Evolutionary conservation across 441 rosid genomes (phyloP).

Genomic region (Brassica hybrid): DNA sequence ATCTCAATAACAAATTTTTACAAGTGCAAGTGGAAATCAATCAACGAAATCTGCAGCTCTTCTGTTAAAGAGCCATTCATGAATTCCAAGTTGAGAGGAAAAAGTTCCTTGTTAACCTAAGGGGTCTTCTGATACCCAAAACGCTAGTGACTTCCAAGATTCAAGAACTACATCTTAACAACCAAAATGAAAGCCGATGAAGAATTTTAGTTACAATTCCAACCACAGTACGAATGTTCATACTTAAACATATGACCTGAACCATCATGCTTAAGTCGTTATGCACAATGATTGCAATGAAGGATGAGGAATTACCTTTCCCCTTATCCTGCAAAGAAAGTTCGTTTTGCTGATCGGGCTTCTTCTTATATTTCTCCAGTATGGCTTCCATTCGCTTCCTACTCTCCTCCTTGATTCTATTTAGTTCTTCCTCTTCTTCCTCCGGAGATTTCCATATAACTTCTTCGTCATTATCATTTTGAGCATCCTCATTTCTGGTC

Average conservation of each 20-base stretch:
- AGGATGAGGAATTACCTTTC: conserved; percentile 48
- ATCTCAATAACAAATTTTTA: conserved; percentile 29
- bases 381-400: conserved; percentile 86
- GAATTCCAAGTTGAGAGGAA: conserved; percentile 12
- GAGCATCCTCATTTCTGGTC: conserved; percentile 61
- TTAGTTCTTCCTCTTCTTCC: conserved; percentile 82
- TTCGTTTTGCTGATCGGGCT: conserved; percentile 58
- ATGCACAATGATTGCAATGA: not conserved
- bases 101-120: not conserved
- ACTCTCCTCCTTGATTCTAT: conserved; percentile 91
- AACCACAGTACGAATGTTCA: conserved; percentile 4
- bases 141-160: not conserved
- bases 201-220: not conserved
- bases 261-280: conserved; percentile 1
- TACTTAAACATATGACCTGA: conserved; percentile 12
- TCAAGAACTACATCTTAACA: not conserved
- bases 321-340: conserved; percentile 41
- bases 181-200: conserved; percentile 10
- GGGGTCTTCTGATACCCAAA: not conserved
- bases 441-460: conserved; percentile 64
- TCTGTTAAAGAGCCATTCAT: conserved; percentile 7
- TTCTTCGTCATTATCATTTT: conserved; percentile 64
- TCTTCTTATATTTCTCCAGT: conserved; percentile 73
- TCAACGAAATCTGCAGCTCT: not conserved
- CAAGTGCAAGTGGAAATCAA: conserved; percentile 19